A percentile compares a stretch with the other conserved stretches of the same genome.
Evolutionary conservation across 1,139 yeast species (phyloP).

Genomic region (Arxiozyma heterogenica): DNA sequence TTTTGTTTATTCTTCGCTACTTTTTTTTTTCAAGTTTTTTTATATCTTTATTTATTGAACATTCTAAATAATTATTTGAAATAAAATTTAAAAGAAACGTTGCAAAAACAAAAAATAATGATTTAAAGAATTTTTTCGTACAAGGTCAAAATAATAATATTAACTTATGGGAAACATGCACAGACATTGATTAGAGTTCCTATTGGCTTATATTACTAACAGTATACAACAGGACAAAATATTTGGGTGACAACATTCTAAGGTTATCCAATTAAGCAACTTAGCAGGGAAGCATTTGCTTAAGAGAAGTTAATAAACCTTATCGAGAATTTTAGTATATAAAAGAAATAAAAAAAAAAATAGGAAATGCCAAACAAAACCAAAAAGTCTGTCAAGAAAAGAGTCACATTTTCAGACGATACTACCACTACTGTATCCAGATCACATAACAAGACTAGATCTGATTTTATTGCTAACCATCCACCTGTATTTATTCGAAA

Average conservation of each 20-base stretch:
- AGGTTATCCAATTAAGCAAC: too few species aligned
- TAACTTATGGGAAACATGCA: too few species aligned
- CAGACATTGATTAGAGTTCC: neutral
- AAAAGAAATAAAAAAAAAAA: neutral
- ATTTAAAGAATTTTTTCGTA: too few species aligned
- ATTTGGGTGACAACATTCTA: neutral
- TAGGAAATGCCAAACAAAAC: slow-evolving; percentile 21
- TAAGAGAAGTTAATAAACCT: neutral
- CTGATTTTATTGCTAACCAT: slow-evolving; percentile 21
- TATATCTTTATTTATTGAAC: too few species aligned
- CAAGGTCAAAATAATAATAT: neutral
- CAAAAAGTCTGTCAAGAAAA: slow-evolving; percentile 27
- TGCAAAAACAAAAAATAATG: too few species aligned
- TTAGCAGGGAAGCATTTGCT: neutral
- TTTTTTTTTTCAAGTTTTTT: too few species aligned
- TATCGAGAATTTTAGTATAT: neutral
- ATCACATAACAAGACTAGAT: slow-evolving; percentile 19
- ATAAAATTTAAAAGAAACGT: too few species aligned
- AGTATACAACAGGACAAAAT: too few species aligned
- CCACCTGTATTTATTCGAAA: slow-evolving; percentile 30
- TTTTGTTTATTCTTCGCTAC: neutral
- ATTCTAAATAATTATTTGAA: too few species aligned
- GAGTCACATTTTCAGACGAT: slow-evolving; percentile 34
- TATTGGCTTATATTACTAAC: too few species aligned
- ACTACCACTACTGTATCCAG: slow-evolving; percentile 26